These are phyloP conservation scores for Wickerhamomyces silvicola DNA, from an alignment of 805 yeast genomes.

Conservation along the genomic window DNA sequence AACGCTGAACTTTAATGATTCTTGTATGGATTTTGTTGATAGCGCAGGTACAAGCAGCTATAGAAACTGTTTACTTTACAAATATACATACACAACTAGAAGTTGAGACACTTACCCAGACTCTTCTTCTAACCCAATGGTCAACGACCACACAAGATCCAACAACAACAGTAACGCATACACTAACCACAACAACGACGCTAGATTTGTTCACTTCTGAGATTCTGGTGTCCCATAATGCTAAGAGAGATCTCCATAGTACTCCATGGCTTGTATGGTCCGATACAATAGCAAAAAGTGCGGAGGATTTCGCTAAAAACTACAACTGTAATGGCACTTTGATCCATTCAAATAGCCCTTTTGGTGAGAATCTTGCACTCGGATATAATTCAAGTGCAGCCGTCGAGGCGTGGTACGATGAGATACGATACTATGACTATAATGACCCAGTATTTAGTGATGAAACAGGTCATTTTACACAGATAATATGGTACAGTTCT, in stretches of 20 bases:
- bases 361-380: conserved; percentile 78
- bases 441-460: conserved; percentile 38
- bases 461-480: conserved; percentile 74
- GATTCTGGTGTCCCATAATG: conserved; percentile 41
- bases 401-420: conserved; percentile 72
- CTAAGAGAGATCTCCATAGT: conserved; percentile 45
- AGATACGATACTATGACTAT: conserved; percentile 47
- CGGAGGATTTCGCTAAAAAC: conserved; percentile 47
- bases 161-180: conserved; percentile 15
- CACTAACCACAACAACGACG: conserved; percentile 11
- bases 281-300: conserved; percentile 42
- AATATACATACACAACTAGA: conserved; percentile 2
- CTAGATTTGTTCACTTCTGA: conserved; percentile 4
- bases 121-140: conserved; percentile 6
- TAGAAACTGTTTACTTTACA: conserved; percentile 4
- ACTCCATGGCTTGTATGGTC: conserved; percentile 54
- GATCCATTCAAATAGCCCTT: conserved; percentile 52
- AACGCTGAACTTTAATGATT: too few relatives aligned
- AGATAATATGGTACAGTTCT: conserved; percentile 65
- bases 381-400: conserved; percentile 58
- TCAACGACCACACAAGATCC: conserved; percentile 8
- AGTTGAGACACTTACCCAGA: conserved; percentile 1
- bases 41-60: conserved; percentile 1
- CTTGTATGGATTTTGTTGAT: conserved; percentile 1
- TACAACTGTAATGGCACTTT: conserved; percentile 54